These are phyloP conservation scores for Gaeumannomyces tritici DNA, from an alignment of 2,329 filamentous ascomycete genomes.

Conservation along the genomic window DNA sequence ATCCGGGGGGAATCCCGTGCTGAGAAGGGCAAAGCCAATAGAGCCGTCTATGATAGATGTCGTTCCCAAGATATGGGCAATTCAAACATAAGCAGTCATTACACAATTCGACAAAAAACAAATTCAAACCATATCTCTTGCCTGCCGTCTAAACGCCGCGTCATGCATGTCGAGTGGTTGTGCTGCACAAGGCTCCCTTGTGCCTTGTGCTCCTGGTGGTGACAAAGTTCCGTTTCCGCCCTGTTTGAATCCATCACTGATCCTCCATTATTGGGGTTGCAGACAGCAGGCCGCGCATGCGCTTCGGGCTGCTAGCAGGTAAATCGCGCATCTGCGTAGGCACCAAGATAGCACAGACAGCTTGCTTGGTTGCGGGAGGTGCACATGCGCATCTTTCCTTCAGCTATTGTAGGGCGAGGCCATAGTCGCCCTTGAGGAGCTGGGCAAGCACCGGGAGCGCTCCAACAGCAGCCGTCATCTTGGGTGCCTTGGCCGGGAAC, in stretches of 20 bases:
- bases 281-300: background rate
- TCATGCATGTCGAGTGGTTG: background rate
- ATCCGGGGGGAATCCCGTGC: background rate
- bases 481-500: conserved; percentile 49
- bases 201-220: background rate
- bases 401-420: conserved; percentile 28
- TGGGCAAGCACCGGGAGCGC: conserved; percentile 43
- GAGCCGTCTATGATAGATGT: background rate
- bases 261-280: background rate
- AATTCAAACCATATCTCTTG: background rate
- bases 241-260: background rate
- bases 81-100: background rate
- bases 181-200: background rate
- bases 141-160: background rate
- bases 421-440: conserved; percentile 38
- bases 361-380: background rate
- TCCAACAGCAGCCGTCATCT: conserved; percentile 37
- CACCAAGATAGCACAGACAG: background rate
- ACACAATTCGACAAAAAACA: background rate
- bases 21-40: background rate
- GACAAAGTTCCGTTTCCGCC: background rate
- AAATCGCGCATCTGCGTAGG: background rate
- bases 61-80: background rate
- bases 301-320: background rate
- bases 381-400: background rate